A percentile compares a stretch with the other conserved stretches of the same genome.
Evolutionary conservation across 805 yeast species (phyloP).

Genomic region (Candida rishiriensis): DNA sequence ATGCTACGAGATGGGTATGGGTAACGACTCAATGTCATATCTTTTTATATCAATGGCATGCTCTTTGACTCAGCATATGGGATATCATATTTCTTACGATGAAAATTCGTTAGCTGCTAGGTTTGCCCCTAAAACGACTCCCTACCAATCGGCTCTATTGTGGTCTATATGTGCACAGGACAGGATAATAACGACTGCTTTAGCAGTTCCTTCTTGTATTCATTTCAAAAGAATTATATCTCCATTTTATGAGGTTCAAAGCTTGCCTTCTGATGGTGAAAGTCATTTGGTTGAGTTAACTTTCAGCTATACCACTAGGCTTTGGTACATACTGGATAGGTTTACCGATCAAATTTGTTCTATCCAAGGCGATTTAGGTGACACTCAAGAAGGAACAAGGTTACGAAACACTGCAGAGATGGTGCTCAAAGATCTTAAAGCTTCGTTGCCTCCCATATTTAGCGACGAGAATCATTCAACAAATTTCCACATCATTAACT

Average conservation of each 20-base stretch:
- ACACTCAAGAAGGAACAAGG: constrained; percentile 24
- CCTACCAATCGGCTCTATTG: constrained; percentile 21
- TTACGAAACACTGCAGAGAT: constrained; percentile 23
- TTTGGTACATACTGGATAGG: constrained; percentile 31
- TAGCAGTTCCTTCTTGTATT: constrained; percentile 30
- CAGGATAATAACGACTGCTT: constrained; percentile 21
- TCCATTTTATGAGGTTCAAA: constrained; percentile 24
- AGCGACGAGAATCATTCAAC: not conserved
- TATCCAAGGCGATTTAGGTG: constrained; percentile 30
- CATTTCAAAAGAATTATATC: constrained; percentile 32
- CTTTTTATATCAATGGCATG: constrained; percentile 29
- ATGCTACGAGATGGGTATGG: constrained; percentile 29
- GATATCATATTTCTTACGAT: constrained; percentile 22
- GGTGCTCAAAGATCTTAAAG: constrained; percentile 20
- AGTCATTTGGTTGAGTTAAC: constrained; percentile 20
- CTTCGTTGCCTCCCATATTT: constrained; percentile 18
- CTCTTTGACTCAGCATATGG: constrained; percentile 31
- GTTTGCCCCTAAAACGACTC: too few relatives aligned
- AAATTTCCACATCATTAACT: constrained; percentile 12
- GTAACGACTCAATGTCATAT: constrained; percentile 28
- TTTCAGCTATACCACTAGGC: constrained; percentile 24
- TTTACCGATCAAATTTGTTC: constrained; percentile 33
- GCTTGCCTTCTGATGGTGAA: constrained; percentile 5
- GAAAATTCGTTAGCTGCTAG: too few relatives aligned
- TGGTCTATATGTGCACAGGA: constrained; percentile 32